phyloP scores from a whole-genome alignment of 208 protist species.

The Crithidia bombi region DNA sequence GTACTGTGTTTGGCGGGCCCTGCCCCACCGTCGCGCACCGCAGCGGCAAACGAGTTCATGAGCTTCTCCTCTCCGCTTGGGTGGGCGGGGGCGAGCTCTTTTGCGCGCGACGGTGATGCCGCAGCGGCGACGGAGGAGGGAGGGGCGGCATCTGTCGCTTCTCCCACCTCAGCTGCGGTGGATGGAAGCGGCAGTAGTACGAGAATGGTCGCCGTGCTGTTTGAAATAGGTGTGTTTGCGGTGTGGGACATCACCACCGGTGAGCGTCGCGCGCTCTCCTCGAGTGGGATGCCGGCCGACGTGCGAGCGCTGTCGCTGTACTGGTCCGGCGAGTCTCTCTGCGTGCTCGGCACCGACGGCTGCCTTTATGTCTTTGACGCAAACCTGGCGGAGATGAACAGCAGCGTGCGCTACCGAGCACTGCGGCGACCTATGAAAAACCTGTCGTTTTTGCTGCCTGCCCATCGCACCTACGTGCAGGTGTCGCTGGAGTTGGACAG shows the following conservation, averaged over 20 bases:
- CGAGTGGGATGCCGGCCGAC: constrained; percentile 21
- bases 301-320: constrained; percentile 40
- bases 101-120: constrained; percentile 1
- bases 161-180: no score
- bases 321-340: constrained; percentile 54
- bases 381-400: constrained; percentile 61
- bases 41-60: constrained; percentile 19
- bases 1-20: constrained; percentile 34
- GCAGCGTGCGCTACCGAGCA: constrained; percentile 56
- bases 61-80: constrained; percentile 32
- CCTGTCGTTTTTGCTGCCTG: constrained; percentile 73
- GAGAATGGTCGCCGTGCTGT: constrained; percentile 35
- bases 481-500: constrained; percentile 38
- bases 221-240: constrained; percentile 50
- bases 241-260: constrained; percentile 66
- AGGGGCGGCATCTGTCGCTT: background rate
- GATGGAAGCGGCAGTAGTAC: background rate
- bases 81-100: constrained; percentile 12
- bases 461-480: constrained; percentile 76
- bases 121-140: background rate
- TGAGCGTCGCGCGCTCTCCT: constrained; percentile 54
- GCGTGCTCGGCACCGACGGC: constrained; percentile 58
- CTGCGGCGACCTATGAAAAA: constrained; percentile 74
- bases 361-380: constrained; percentile 62
- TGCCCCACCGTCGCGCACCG: constrained; percentile 5